phyloP scores from a whole-genome alignment of 169 alveolate genomes.

The Cryptosporidium muris region DNA sequence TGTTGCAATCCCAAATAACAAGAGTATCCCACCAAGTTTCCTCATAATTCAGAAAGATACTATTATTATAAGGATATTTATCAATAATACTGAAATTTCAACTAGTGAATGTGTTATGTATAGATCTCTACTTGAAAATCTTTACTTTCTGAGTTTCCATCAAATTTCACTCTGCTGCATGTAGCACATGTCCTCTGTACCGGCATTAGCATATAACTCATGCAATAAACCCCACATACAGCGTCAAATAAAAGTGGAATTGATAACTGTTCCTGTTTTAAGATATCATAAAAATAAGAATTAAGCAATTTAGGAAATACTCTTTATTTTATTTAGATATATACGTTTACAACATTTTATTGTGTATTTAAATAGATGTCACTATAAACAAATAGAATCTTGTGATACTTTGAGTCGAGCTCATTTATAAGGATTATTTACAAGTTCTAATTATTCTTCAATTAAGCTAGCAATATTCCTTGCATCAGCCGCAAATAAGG shows the following conservation, averaged over 20 bases:
- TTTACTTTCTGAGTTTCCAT: too few relatives aligned
- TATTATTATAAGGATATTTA: not conserved
- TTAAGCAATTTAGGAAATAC: too few relatives aligned
- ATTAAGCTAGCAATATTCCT: too few relatives aligned
- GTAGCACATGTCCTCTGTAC: too few relatives aligned
- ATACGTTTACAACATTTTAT: conserved; percentile 29
- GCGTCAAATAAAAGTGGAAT: too few relatives aligned
- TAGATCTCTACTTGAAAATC: too few relatives aligned
- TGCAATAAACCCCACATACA: too few relatives aligned
- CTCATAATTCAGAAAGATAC: conserved; percentile 2
- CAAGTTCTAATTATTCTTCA: not conserved
- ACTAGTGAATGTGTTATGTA: not conserved
- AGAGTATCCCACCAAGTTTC: conserved; percentile 2
- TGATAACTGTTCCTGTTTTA: too few relatives aligned
- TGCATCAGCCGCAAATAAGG: conserved; percentile 68
- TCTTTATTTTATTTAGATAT: conserved; percentile 3
- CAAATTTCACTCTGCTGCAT: too few relatives aligned
- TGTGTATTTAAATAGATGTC: not conserved
- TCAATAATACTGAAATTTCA: not conserved
- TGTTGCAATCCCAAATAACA: not conserved
- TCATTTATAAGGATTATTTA: not conserved
- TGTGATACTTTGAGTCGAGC: too few relatives aligned
- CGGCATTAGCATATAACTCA: too few relatives aligned
- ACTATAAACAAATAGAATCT: not conserved
- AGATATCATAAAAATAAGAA: too few relatives aligned